Conservation (phyloP, 805 yeast species). For the Sugiyamaella qingdaonensis region DNA sequence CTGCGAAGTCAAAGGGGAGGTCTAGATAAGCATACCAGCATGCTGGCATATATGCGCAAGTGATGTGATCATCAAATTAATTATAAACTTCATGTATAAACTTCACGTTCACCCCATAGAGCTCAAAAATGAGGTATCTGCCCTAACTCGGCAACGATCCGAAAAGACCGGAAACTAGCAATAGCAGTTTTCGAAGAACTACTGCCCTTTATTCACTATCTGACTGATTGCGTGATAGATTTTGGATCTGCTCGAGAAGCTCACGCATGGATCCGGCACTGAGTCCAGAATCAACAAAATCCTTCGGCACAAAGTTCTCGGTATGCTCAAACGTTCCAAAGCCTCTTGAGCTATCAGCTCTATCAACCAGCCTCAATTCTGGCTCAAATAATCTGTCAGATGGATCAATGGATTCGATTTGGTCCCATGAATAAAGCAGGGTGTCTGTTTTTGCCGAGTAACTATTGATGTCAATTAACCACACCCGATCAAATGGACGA, state of each 20-base stretch:
- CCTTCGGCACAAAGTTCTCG: conserved; percentile 88
- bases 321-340: conserved; percentile 80
- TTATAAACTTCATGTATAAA: too few species aligned
- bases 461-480: conserved; percentile 83
- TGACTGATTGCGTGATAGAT: neutral
- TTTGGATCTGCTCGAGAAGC: conserved; percentile 1
- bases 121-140: too few species aligned
- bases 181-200: neutral
- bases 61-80: too few species aligned
- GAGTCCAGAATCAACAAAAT: conserved; percentile 77
- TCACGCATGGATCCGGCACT: conserved; percentile 22
- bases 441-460: conserved; percentile 76
- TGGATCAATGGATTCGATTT: conserved; percentile 42
- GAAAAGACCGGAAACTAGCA: too few species aligned
- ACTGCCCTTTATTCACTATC: neutral
- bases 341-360: conserved; percentile 60
- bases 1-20: neutral
- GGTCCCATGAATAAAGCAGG: conserved; percentile 79
- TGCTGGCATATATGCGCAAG: too few species aligned
- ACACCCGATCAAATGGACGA: conserved; percentile 59
- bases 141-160: too few species aligned
- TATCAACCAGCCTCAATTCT: conserved; percentile 59
- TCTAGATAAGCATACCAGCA: too few species aligned
- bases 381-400: conserved; percentile 28
- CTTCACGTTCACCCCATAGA: too few species aligned